Evolutionary conservation across 208 protist genomes (phyloP).

Genomic region (Acanthamoeba castellanii): DNA sequence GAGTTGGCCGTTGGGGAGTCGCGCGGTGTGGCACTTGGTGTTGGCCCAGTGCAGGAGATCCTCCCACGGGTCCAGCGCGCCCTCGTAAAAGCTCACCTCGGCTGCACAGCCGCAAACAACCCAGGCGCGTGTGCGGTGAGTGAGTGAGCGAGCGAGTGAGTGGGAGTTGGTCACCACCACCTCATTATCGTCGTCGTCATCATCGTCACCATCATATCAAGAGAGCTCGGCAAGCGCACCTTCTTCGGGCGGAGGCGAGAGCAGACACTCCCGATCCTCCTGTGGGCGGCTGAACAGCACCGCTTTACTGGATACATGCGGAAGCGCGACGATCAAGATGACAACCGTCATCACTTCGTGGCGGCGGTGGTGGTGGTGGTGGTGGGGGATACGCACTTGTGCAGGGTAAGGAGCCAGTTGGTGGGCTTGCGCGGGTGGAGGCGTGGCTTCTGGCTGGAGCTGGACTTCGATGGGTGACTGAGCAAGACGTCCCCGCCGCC

Average conservation of each 20-base stretch:
- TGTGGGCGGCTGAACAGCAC: conserved; percentile 2
- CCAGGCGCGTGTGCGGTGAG: too few relatives aligned
- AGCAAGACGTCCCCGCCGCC: too few relatives aligned
- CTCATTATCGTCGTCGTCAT: too few relatives aligned
- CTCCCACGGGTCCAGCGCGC: conserved; percentile 5
- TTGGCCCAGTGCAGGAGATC: neutral
- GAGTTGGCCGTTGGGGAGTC: neutral
- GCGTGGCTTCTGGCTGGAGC: neutral
- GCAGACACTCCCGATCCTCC: neutral
- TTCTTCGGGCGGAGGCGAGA: neutral
- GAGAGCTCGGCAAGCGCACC: too few relatives aligned
- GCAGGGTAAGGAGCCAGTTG: neutral
- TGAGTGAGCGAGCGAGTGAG: too few relatives aligned
- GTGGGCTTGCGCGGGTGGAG: neutral
- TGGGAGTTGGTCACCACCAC: too few relatives aligned
- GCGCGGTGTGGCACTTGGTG: neutral
- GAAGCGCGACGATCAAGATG: neutral
- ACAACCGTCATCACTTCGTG: neutral
- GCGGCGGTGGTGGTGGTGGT: neutral
- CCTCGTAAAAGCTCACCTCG: neutral
- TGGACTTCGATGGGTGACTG: too few relatives aligned
- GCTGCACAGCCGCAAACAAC: neutral
- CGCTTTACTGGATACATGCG: neutral
- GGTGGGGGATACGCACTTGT: neutral
- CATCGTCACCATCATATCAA: too few relatives aligned